These are phyloP conservation scores for Tagetes erecta DNA, from an alignment of 129 eudicot genomes.

Conservation along the genomic window DNA sequence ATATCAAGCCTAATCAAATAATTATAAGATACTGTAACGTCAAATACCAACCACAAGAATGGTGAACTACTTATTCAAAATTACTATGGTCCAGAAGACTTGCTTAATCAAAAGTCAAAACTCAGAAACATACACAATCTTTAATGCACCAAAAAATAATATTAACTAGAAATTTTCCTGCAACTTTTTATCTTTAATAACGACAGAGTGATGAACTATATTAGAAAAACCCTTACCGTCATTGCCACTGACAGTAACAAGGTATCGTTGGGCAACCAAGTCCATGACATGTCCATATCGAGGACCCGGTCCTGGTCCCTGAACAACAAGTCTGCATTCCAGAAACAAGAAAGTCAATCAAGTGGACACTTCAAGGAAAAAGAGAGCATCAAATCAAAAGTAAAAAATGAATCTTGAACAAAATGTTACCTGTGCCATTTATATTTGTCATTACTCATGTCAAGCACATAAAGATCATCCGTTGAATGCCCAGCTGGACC, in stretches of 20 bases:
- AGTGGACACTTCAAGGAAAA: constrained; percentile 21
- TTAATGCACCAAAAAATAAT: neutral
- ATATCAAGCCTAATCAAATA: neutral
- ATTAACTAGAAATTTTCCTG: neutral
- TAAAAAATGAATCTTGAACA: neutral
- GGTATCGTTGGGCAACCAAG: constrained; percentile 92
- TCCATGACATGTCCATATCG: constrained; percentile 98
- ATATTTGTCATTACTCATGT: constrained; percentile 86
- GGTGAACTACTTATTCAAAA: neutral
- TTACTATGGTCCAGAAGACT: neutral
- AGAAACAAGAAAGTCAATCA: constrained; percentile 19
- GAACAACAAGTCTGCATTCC: constrained; percentile 85
- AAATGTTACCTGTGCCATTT: constrained; percentile 88
- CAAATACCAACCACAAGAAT: neutral
- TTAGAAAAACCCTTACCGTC: constrained; percentile 68
- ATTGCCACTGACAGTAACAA: constrained; percentile 92
- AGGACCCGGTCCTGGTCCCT: constrained; percentile 96
- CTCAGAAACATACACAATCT: neutral
- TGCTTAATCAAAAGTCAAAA: constrained; percentile 6
- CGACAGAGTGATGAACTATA: neutral
- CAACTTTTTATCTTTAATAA: neutral
- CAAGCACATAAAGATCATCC: constrained; percentile 93
- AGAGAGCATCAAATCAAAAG: neutral
- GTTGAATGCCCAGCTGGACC: constrained; percentile 99
- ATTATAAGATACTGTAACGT: neutral